Evolutionary conservation across 2,329 filamentous ascomycete species (phyloP), one percentile per base, ranked within the genome.

Genomic region (Colletotrichum shisoi): DNA sequence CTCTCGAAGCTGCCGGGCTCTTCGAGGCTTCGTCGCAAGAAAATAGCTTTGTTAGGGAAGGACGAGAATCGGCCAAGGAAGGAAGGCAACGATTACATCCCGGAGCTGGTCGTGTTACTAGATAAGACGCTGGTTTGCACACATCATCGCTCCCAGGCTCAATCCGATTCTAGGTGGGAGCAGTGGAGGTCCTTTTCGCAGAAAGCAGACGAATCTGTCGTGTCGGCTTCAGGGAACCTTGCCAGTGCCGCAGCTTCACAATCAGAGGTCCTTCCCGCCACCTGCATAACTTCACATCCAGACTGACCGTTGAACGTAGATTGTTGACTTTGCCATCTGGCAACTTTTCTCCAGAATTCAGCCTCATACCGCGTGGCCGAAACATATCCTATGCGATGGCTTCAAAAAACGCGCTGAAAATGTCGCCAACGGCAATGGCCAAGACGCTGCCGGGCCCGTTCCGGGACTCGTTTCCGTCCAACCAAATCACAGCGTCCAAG

Each of bases 331-430:
- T 76, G 85, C 86, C 34, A 87, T 97, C 48, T 93, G 90, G 87
- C 83, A 86, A 11, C 81, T 97, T 2, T 97, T 96, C 76, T 86
- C 85, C 13, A 83, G 85, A 71, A 17, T 79, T 82, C 39, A 75
- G 73, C 76, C 34, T 78, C 77, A 66, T 76, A 81, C 71, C 11
- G 42, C 70, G 57, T 86, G 84, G 73, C 89, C 90, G 1, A 85
- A 86, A 57, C 92, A 97, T 78, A 73, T 97, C 5, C 84, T 99
- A 4, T 94, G 92, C 71, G 90, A 96, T 81, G 94, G 94, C 27
- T 96, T 89, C 72, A 87, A 90, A 72, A 86, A 75, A 79, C 31
- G 71, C 71, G 74, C 71, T 39, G 78, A 76, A 31, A 72, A 70
- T 6, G 73, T 74, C 6, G 70, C 75, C 13, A 67, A 62, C 19